Conservation (phyloP, 2,329 filamentous ascomycete genomes). For the Fusarium miscanthi region DNA sequence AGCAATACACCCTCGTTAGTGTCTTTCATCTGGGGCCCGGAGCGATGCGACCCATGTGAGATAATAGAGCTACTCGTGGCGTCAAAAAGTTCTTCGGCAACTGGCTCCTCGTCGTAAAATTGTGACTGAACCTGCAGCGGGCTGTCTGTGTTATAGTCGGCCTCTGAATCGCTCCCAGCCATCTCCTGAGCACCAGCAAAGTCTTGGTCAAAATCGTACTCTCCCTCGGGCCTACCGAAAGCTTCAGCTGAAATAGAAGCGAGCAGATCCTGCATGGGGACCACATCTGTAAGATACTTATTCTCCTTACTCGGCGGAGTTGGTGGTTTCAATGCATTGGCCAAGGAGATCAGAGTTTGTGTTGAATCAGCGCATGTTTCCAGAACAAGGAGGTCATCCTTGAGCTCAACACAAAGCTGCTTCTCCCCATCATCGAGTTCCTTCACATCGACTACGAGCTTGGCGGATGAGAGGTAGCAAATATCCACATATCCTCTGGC, state of each 20-base stretch:
- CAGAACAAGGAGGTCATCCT: conserved; percentile 86
- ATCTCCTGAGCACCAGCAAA: conserved; percentile 67
- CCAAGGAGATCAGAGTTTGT: conserved; percentile 84
- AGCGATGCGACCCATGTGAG: conserved; percentile 37
- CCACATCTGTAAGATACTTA: conserved; percentile 87
- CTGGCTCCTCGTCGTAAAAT: conserved; percentile 58
- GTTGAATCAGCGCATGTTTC: conserved; percentile 98
- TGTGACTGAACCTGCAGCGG: conserved; percentile 57
- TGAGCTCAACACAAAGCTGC: conserved; percentile 81
- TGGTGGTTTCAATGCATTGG: conserved; percentile 85
- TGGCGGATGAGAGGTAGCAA: conserved; percentile 86
- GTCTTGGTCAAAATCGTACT: conserved; percentile 72
- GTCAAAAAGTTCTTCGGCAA: conserved; percentile 62
- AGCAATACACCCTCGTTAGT: conserved; percentile 52
- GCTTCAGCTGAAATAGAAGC: conserved; percentile 91
- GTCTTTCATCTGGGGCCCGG: conserved; percentile 49
- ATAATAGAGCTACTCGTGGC: conserved; percentile 52
- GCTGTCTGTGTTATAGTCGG: conserved; percentile 48
- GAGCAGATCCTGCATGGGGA: conserved; percentile 88
- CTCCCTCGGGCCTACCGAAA: conserved; percentile 71
- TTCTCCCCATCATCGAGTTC: conserved; percentile 67
- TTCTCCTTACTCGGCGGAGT: conserved; percentile 82
- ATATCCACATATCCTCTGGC: conserved; percentile 84
- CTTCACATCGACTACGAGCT: conserved; percentile 70
- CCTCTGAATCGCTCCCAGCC: conserved; percentile 53